Percentiles rank a stretch among this genome's conserved stretches.
Conservation (phyloP, 2,329 filamentous ascomycete species). For the Hypocreales sp. region DNA sequence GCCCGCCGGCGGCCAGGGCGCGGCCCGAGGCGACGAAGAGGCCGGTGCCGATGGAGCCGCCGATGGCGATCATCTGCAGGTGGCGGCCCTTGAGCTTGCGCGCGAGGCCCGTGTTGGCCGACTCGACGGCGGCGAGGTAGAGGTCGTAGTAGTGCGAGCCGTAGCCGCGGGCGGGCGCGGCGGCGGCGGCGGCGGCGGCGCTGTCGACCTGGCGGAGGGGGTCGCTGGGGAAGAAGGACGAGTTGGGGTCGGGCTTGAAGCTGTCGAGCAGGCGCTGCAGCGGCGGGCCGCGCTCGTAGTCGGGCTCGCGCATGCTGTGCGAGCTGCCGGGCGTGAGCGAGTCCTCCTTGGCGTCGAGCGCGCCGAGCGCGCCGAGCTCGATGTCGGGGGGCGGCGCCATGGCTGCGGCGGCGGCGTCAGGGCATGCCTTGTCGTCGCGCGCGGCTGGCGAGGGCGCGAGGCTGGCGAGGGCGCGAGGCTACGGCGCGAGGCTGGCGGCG, state of each 20-base stretch:
- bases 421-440: neutral
- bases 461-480: too few species aligned
- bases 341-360: constrained; percentile 43
- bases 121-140: constrained; percentile 49
- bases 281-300: constrained; percentile 23
- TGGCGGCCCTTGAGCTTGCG: constrained; percentile 71
- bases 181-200: neutral
- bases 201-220: constrained; percentile 21
- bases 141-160: constrained; percentile 38
- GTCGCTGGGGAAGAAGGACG: constrained; percentile 29
- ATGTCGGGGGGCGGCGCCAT: constrained; percentile 28
- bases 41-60: constrained; percentile 80
- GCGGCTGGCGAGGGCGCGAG: too few species aligned
- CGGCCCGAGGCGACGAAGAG: constrained; percentile 73
- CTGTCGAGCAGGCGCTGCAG: constrained; percentile 37
- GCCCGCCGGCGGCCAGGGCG: constrained; percentile 57
- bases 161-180: constrained; percentile 6
- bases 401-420: neutral
- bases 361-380: constrained; percentile 41
- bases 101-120: constrained; percentile 59
- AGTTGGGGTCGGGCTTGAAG: constrained; percentile 45
- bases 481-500: too few species aligned
- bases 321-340: constrained; percentile 32
- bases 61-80: constrained; percentile 95
- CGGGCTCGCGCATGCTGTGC: constrained; percentile 34